phyloP scores from a whole-genome alignment of 2,329 filamentous ascomycete species.

The Zymoseptoria tritici region DNA sequence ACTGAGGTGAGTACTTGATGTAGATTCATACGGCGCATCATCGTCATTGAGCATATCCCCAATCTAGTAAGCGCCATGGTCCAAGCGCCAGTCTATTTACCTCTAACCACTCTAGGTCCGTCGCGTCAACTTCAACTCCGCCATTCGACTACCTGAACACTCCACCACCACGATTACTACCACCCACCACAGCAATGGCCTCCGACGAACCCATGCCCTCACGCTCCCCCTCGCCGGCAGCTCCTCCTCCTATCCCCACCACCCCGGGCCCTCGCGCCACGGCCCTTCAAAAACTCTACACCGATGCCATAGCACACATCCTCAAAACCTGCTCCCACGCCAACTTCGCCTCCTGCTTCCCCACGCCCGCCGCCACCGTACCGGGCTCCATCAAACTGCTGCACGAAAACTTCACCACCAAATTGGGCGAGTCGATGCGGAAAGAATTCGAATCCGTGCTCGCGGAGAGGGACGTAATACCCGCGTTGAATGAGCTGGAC shows the following conservation, averaged over 20 bases:
- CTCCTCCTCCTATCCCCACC: conserved; percentile 42
- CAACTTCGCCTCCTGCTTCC: conserved; percentile 58
- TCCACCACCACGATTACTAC: too few species aligned
- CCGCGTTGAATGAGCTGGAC: conserved; percentile 54
- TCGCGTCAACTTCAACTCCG: neutral
- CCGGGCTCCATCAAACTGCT: conserved; percentile 50
- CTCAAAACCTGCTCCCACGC: conserved; percentile 54
- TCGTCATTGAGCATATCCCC: neutral
- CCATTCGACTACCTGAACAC: too few species aligned
- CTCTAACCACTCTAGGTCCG: neutral
- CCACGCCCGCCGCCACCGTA: conserved; percentile 52
- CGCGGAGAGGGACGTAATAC: conserved; percentile 48
- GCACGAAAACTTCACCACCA: conserved; percentile 51
- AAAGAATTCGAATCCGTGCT: conserved; percentile 55
- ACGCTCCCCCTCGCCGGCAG: conserved; percentile 14
- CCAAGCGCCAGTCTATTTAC: neutral
- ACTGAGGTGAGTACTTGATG: neutral
- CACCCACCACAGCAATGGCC: neutral
- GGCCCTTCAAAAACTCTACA: conserved; percentile 53
- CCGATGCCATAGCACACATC: conserved; percentile 51
- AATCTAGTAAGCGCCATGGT: neutral
- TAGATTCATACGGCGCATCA: neutral
- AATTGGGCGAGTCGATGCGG: conserved; percentile 46
- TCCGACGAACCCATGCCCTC: conserved; percentile 1
- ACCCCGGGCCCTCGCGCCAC: conserved; percentile 54